phyloP scores from a whole-genome alignment of 2,329 filamentous ascomycete genomes.

The Cercospora citrullina region DNA sequence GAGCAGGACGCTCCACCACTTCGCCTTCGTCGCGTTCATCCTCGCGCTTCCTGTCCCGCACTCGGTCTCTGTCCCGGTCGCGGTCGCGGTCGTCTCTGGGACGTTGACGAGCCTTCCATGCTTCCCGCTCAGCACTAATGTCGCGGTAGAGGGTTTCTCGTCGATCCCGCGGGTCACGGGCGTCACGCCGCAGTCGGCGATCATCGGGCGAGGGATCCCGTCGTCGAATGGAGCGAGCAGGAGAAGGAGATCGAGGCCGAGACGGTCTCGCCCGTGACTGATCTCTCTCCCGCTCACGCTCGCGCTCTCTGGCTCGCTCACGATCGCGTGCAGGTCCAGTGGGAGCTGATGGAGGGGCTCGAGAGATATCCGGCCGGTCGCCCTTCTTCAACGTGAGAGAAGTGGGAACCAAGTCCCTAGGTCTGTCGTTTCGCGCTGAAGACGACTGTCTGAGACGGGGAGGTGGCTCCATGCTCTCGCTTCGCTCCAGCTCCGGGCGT shows the following conservation, averaged over 20 bases:
- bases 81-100: slow-evolving; percentile 30
- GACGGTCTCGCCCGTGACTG: slow-evolving; percentile 24
- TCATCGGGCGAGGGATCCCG: slow-evolving; percentile 32
- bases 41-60: slow-evolving; percentile 30
- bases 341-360: slow-evolving; percentile 21
- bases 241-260: slow-evolving; percentile 33
- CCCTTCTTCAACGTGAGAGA: slow-evolving; percentile 36
- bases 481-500: slow-evolving; percentile 52
- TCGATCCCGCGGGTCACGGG: slow-evolving; percentile 23
- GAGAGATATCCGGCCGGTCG: slow-evolving; percentile 24
- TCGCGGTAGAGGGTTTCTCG: slow-evolving; percentile 35
- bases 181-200: slow-evolving; percentile 22
- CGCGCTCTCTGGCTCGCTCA: slow-evolving; percentile 6
- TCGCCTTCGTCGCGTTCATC: slow-evolving; percentile 35
- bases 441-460: slow-evolving; percentile 38
- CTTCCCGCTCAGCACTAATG: slow-evolving; percentile 37
- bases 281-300: slow-evolving; percentile 10
- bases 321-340: slow-evolving; percentile 24
- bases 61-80: slow-evolving; percentile 28
- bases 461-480: slow-evolving; percentile 43
- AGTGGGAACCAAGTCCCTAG: slow-evolving; percentile 36
- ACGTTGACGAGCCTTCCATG: slow-evolving; percentile 36
- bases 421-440: slow-evolving; percentile 29
- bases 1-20: slow-evolving; percentile 32
- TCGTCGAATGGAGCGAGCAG: slow-evolving; percentile 31